These are phyloP conservation scores for Pulicaria dysenterica DNA, from an alignment of 129 eudicot species.

Conservation along the genomic window DNA sequence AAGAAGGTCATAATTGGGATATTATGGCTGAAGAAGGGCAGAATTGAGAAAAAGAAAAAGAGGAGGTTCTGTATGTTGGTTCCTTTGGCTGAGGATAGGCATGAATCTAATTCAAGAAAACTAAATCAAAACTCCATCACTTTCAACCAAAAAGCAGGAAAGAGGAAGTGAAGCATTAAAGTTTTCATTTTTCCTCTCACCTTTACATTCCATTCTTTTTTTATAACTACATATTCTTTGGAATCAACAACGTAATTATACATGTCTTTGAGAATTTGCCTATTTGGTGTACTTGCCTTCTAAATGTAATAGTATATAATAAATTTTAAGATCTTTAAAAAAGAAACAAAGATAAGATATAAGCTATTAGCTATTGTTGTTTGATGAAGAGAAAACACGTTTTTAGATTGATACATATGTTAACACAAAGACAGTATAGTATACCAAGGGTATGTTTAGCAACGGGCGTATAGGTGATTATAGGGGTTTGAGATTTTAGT, in stretches of 20 bases:
- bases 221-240: not conserved
- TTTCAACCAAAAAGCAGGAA: conserved; percentile 46
- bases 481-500: no score
- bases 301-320: not conserved
- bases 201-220: not conserved
- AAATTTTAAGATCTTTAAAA: not conserved
- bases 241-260: not conserved
- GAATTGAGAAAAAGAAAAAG: conserved; percentile 21
- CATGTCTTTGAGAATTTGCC: not conserved
- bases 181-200: not conserved
- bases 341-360: not conserved
- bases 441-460: no score
- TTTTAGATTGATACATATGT: no score
- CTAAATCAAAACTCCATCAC: conserved; percentile 31
- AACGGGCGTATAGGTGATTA: no score
- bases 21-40: conserved; percentile 14
- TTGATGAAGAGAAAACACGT: no score
- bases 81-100: conserved; percentile 32
- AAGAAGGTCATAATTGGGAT: conserved; percentile 23
- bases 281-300: not conserved
- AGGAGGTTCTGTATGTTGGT: conserved; percentile 26
- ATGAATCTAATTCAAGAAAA: conserved; percentile 37
- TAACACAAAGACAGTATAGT: no score
- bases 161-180: conserved; percentile 38
- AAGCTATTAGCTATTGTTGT: no score